These are phyloP conservation scores for Roridomyces roridus DNA, from an alignment of 768 basidiomycete genomes.

Conservation along the genomic window DNA sequence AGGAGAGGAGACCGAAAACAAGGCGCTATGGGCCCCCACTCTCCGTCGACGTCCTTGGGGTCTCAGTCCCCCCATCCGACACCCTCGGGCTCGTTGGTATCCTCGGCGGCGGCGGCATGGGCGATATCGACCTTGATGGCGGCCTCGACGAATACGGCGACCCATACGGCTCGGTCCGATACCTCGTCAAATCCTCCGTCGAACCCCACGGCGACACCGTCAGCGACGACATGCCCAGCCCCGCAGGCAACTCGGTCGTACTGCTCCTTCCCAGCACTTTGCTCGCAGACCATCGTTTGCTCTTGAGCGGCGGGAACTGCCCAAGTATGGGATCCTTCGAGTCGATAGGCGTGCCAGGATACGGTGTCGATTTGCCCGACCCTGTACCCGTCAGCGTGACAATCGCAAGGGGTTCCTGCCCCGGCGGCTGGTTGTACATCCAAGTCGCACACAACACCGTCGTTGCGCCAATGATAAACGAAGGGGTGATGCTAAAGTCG, in stretches of 20 bases:
- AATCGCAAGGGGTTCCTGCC: constrained; percentile 32
- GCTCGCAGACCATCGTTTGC: constrained; percentile 35
- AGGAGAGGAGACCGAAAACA: too few relatives aligned
- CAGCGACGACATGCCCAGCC: constrained; percentile 34
- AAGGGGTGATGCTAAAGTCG: constrained; percentile 84
- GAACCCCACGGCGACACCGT: constrained; percentile 26
- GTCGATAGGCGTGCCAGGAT: constrained; percentile 43
- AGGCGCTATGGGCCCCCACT: too few relatives aligned
- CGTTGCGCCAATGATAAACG: constrained; percentile 85
- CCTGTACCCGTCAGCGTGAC: constrained; percentile 26
- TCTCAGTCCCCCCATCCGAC: too few relatives aligned
- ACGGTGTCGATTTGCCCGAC: constrained; percentile 35
- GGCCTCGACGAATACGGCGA: constrained; percentile 46
- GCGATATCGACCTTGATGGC: constrained; percentile 39
- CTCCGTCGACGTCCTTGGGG: too few relatives aligned
- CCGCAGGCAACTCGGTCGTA: constrained; percentile 49
- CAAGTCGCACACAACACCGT: constrained; percentile 90
- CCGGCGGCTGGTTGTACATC: constrained; percentile 87
- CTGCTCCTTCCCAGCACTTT: constrained; percentile 57
- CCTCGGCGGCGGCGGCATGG: constrained; percentile 39
- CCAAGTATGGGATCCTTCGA: constrained; percentile 66
- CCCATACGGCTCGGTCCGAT: constrained; percentile 47
- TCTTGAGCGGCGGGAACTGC: constrained; percentile 55
- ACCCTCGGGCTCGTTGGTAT: constrained; percentile 15
- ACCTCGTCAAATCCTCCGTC: constrained; percentile 42